Evolutionary conservation across 306 rosid genomes (phyloP).

Genomic region (Citrullus mucosospermus): DNA sequence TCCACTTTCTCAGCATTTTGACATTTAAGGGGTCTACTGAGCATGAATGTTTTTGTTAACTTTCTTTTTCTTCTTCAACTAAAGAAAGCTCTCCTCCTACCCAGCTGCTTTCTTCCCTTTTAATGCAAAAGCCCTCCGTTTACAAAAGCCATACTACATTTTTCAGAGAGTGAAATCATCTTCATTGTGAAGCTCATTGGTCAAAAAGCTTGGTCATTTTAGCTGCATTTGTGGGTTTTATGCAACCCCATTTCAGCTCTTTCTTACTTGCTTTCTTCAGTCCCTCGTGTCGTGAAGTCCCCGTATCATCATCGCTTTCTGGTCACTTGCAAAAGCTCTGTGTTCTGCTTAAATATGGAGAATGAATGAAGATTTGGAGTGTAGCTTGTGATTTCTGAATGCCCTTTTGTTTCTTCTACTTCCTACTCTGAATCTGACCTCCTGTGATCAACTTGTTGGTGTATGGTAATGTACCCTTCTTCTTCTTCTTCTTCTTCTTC

Average conservation of each 20-base stretch:
- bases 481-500: constrained; percentile 8
- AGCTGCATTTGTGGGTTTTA: constrained; percentile 23
- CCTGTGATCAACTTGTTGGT: constrained; percentile 17
- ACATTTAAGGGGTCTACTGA: constrained; percentile 41
- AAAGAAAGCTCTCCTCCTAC: constrained; percentile 16
- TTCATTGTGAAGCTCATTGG: constrained; percentile 30
- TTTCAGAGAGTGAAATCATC: constrained; percentile 12
- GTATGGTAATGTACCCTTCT: constrained; percentile 12
- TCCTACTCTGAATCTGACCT: constrained; percentile 14
- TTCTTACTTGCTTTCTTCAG: constrained; percentile 12
- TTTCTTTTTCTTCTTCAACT: constrained; percentile 36
- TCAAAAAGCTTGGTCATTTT: constrained; percentile 34
- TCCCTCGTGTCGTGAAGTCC: constrained; percentile 17
- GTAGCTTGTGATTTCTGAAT: constrained; percentile 17
- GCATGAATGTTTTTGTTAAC: constrained; percentile 17
- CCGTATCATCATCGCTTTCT: constrained; percentile 30
- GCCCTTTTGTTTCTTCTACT: constrained; percentile 16
- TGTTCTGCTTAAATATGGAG: constrained; percentile 18
- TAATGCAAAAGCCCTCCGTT: constrained; percentile 39
- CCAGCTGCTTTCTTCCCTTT: constrained; percentile 29
- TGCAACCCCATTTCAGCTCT: constrained; percentile 19
- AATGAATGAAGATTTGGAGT: constrained; percentile 21
- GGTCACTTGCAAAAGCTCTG: constrained; percentile 26
- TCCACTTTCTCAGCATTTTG: constrained; percentile 43
- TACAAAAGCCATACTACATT: constrained; percentile 30